A percentile compares a stretch with the other conserved stretches of the same genome.
Evolutionary conservation across 1,139 yeast genomes (phyloP).

Genomic region (Blastobotrys illinoisensis): DNA sequence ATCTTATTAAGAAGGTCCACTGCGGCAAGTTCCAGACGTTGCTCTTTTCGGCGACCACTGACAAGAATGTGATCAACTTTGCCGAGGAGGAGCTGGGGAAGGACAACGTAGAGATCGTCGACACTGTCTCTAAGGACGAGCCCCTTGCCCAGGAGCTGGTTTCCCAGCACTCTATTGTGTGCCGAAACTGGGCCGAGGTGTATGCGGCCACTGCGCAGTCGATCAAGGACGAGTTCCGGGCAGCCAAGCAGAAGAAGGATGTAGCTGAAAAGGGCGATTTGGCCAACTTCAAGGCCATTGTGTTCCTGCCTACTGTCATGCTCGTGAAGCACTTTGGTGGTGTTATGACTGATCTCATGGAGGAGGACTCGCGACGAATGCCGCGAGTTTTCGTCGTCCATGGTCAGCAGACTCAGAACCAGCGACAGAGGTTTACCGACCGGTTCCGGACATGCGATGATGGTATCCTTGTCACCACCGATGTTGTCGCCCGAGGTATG

Average conservation of each 20-base stretch:
- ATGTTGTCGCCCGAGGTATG: constrained; percentile 96
- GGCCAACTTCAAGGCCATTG: constrained; percentile 58
- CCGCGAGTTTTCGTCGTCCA: constrained; percentile 41
- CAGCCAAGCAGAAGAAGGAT: constrained; percentile 25
- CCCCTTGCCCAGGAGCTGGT: constrained; percentile 76
- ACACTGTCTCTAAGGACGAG: constrained; percentile 70
- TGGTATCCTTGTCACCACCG: constrained; percentile 74
- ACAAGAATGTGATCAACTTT: constrained; percentile 55
- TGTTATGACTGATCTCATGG: constrained; percentile 14
- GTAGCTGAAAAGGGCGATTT: constrained; percentile 4
- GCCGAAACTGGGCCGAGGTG: constrained; percentile 38
- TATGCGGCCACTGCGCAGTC: constrained; percentile 29
- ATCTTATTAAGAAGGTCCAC: constrained; percentile 36
- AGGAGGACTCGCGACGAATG: constrained; percentile 8
- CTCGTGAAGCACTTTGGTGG: constrained; percentile 54
- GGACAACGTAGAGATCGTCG: constrained; percentile 55
- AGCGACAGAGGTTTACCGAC: constrained; percentile 54
- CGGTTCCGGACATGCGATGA: constrained; percentile 46
- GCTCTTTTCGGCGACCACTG: constrained; percentile 85
- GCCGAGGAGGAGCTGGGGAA: constrained; percentile 62
- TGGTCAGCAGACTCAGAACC: constrained; percentile 64
- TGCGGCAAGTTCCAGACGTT: constrained; percentile 45
- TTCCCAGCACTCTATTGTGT: constrained; percentile 55
- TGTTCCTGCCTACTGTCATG: constrained; percentile 75
- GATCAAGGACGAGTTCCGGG: constrained; percentile 22